Evolutionary conservation across 345 rosid species (phyloP), one percentile per base, ranked within the genome.

Genomic region (Salix udensis): DNA sequence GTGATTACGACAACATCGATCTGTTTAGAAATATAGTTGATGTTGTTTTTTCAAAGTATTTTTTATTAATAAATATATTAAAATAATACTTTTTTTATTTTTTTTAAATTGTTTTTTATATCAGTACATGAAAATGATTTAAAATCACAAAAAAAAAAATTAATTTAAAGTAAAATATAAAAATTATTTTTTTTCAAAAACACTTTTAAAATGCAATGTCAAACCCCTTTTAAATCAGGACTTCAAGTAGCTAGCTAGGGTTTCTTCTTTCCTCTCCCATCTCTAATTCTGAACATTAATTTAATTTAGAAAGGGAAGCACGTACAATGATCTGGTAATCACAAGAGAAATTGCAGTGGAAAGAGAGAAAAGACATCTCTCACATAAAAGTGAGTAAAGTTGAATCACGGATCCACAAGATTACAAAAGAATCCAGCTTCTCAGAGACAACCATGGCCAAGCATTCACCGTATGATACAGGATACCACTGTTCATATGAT

Each of bases 371-470:
- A 36, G 37, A 36, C 37, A 36, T 31, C 34, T 83, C 84, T 76
- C 86, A 81, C 83, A 84, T 85, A 84, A 76, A 31, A 30, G 34
- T 5, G 74, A 76, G 68, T 64, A 77, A 77, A 74, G 80, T 66
- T 68, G 76, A 73, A 55, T 79, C 85, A 82, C 85, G 83, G 82
- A 77, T 71, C 65, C 48, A 70, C 74, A 82, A 82, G 69, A 77
- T 23, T 68, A 77, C 87, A 85, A 85, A 79, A 39, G 8, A 73
- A 37, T 76, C 75, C 84, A 72, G 80, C 78, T 50, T 73, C 82
- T 53, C 65, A 50, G 36, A 65, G 69, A 78, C 24, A 37, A 55
- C 67, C 71, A 24, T 53, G 26, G 31, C 81, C 75, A 64, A 18
- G 70, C 60, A 36, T 67, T 53, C 60, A n/a, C 28, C 2, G 50